These are phyloP conservation scores for Theobroma grandiflorum DNA, from an alignment of 441 rosid species.

Conservation along the genomic window DNA sequence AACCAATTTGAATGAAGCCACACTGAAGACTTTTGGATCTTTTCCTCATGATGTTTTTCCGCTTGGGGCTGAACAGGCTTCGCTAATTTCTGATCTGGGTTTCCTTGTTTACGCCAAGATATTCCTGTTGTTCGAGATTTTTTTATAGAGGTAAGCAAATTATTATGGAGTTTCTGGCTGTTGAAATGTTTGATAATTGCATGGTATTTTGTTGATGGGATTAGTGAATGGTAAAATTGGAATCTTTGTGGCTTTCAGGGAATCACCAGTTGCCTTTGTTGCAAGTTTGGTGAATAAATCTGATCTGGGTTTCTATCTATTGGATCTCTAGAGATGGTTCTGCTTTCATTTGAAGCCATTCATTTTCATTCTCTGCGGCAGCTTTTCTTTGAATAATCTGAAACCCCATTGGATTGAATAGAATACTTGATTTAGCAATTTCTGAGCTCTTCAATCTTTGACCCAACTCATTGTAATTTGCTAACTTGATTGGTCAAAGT, in stretches of 20 bases:
- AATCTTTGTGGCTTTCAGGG: constrained; percentile 20
- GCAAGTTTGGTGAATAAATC: constrained; percentile 20
- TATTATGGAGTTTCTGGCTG: neutral
- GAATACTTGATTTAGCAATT: constrained; percentile 12
- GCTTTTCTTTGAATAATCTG: constrained; percentile 9
- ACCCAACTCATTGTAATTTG: neutral
- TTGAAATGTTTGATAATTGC: constrained; percentile 10
- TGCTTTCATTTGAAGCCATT: constrained; percentile 1
- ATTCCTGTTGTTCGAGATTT: constrained; percentile 6
- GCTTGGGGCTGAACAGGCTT: constrained; percentile 12
- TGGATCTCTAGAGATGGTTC: constrained; percentile 17
- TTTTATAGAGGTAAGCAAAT: constrained; percentile 27
- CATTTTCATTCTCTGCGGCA: neutral
- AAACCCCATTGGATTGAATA: constrained; percentile 3
- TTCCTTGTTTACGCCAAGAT: neutral
- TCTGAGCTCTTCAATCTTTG: constrained; percentile 14
- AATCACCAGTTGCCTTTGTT: constrained; percentile 6
- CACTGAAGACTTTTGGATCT: neutral
- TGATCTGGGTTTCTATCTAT: constrained; percentile 17
- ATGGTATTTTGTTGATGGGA: constrained; percentile 15
- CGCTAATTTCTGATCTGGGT: constrained; percentile 34
- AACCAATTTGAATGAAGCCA: neutral
- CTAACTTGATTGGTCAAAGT: constrained; percentile 23
- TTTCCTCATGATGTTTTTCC: neutral
- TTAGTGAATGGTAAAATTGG: constrained; percentile 24